phyloP scores from a whole-genome alignment of 768 basidiomycete species.

The Lentinula edodes region DNA sequence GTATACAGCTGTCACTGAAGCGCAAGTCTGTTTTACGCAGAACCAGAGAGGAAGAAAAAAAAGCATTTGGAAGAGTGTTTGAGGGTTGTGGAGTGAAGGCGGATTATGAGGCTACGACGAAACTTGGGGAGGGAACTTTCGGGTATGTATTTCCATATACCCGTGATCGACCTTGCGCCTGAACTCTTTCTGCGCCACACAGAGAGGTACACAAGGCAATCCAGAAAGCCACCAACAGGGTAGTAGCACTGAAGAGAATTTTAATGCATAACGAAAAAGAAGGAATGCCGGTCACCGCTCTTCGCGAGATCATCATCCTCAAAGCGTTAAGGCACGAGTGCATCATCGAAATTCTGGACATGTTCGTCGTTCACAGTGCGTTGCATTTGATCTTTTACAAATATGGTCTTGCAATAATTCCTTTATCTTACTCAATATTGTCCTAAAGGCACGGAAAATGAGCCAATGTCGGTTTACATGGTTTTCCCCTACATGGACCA shows the following conservation, averaged over 20 bases:
- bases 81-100: slow-evolving; percentile 63
- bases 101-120: slow-evolving; percentile 78
- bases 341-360: slow-evolving; percentile 84
- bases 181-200: slow-evolving; percentile 6
- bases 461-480: slow-evolving; percentile 89
- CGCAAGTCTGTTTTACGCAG: slow-evolving; percentile 25
- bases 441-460: slow-evolving; percentile 53
- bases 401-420: not conserved
- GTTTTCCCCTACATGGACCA: slow-evolving; percentile 99
- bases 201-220: slow-evolving; percentile 92
- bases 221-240: slow-evolving; percentile 49
- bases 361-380: slow-evolving; percentile 83
- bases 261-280: slow-evolving; percentile 96
- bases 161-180: slow-evolving; percentile 1
- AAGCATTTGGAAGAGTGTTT: slow-evolving; percentile 64
- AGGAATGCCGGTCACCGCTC: slow-evolving; percentile 94
- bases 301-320: slow-evolving; percentile 95
- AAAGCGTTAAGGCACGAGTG: slow-evolving; percentile 84
- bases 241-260: slow-evolving; percentile 90
- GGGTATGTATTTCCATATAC: slow-evolving; percentile 52
- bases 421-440: not conserved
- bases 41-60: slow-evolving; percentile 57
- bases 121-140: slow-evolving; percentile 96
- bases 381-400: slow-evolving; percentile 5
- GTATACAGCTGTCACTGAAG: not conserved